Base-by-base conservation (phyloP, 2,329 filamentous ascomycete species). In the Penicillium concentricum region DNA sequence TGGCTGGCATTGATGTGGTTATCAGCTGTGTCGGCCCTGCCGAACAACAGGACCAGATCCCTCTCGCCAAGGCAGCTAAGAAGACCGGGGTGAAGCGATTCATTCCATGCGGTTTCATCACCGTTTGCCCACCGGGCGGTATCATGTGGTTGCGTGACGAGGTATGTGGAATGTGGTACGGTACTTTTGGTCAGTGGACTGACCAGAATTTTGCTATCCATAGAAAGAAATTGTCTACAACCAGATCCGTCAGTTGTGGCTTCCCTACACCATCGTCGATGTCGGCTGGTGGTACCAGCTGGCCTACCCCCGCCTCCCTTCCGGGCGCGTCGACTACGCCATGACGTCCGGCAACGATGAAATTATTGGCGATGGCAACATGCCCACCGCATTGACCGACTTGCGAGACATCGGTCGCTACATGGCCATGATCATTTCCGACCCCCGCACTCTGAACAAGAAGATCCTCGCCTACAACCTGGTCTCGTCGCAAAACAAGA, bases 201-300 rank as follows among this genome's bases (percentile, higher is more conserved):
- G 18, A 66, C 43, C 45, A 46, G 12, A 8, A 6, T 24, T 54
- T 38, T 34, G 10, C n/a, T 28, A 20, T 22, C 12, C 45, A 35
- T 58, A 79, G 70, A 85, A 85, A 73, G 80, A 84, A 60, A 69
- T 73, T 2, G 72, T 84, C 13, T 76, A 81, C 63, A 76, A 81
- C 55, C 76, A 81, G 51, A 72, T 84, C 57, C 78, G 79, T 62
- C 69, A 74, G 52, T 64, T 81, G 2, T 69, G 73, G 32, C 73
- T 86, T 1, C 80, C 81, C 0, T 86, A 80, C 69, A 85, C 83
- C 6, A 72, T 82, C 63, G 78, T 85, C 48, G 83, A 86, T 59
- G 77, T 84, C 13, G 83, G 83, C n/a, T 83, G 74, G 73, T 86
- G 83, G 84, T 81, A 82, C 64, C 81, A 84, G 62, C 61, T 81